Base-by-base conservation (phyloP, 495 filamentous ascomycete species). In the Cairneyella variabilis region DNA sequence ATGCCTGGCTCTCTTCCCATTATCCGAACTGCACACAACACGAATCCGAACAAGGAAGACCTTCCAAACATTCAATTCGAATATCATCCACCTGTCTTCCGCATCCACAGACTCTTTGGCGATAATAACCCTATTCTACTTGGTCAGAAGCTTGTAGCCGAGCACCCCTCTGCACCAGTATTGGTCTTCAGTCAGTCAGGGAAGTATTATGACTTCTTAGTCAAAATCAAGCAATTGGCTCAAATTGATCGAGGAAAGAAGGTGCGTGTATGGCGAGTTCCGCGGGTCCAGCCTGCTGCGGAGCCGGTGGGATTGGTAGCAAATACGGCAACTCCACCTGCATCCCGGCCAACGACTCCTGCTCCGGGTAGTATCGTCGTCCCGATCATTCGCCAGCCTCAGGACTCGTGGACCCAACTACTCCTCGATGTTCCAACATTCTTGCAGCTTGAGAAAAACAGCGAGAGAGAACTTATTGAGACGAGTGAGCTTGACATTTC, bases 61-160 rank as follows among this genome's bases (percentile, higher is more conserved):
- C 34, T 66, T n/a, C 67, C 78, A 21, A 91, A 96, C 49, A 65
- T 96, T 8, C 77, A 87, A 61, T 92, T 86, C 59, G 93, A 98
- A 65, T 73, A 88, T 27, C 79, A 91, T 60, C 95, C 91, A 17
- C 90, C 89, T 1, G 77, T 96, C 18, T 89, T 96, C 69, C 91
- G 85, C 1, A 79, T 98, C 38, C 80, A 95, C 58, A 90, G 91
- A 56, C 72, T 97, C 9, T 78, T 80, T 58, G 73, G 76, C 17
- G 65, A 71, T n/a, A 76, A 67, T 8, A 80, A 72, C 48, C 65
- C 66, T n/a, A 62, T 76, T 16, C 70, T 76, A n/a, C 78, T 84
- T 4, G 73, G 76, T 12, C 76, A 84, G 54, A 65, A 75, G 1
- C 61, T 88, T 52, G 82, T 83, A 58, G 71, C 58, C 20, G 73